Evolutionary conservation across 2,329 filamentous ascomycete genomes (phyloP).

Genomic region (Paraphaeosphaeria minitans): DNA sequence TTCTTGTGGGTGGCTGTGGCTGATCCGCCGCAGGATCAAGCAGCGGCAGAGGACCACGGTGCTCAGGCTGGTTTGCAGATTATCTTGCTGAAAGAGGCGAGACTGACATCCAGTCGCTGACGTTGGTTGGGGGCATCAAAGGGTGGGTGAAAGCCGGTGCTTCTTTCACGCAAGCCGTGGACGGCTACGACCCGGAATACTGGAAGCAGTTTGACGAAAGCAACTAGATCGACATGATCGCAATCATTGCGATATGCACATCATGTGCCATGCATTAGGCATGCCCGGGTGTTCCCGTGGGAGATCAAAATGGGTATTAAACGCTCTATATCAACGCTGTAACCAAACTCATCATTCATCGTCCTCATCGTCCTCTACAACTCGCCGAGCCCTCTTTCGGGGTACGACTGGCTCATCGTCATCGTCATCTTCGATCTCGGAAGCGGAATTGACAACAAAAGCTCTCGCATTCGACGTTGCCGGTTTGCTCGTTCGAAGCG

Average conservation of each 20-base stretch:
- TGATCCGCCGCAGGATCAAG: slow-evolving; percentile 37
- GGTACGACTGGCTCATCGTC: slow-evolving; percentile 28
- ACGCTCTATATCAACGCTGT: background rate
- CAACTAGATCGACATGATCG: background rate
- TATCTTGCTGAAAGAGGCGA: slow-evolving; percentile 43
- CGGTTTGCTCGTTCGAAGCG: slow-evolving; percentile 17
- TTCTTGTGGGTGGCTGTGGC: slow-evolving; percentile 13
- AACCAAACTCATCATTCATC: slow-evolving; percentile 24
- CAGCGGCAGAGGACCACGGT: slow-evolving; percentile 42
- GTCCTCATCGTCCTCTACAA: slow-evolving; percentile 41
- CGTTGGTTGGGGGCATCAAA: slow-evolving; percentile 52
- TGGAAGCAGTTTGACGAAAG: slow-evolving; percentile 47
- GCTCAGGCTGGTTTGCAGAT: slow-evolving; percentile 46
- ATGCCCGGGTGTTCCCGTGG: background rate
- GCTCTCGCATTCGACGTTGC: slow-evolving; percentile 19
- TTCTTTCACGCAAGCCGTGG: slow-evolving; percentile 46
- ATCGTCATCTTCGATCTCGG: slow-evolving; percentile 28
- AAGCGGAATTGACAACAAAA: slow-evolving; percentile 30
- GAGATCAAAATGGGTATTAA: background rate
- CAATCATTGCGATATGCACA: background rate
- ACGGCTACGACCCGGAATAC: slow-evolving; percentile 48
- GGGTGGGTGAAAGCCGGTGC: slow-evolving; percentile 52
- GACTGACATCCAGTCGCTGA: slow-evolving; percentile 48
- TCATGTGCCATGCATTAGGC: background rate
- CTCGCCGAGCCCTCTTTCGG: slow-evolving; percentile 33